phyloP scores from a whole-genome alignment of 176 grass and related monocot species.

The Alloteropsis semialata region DNA sequence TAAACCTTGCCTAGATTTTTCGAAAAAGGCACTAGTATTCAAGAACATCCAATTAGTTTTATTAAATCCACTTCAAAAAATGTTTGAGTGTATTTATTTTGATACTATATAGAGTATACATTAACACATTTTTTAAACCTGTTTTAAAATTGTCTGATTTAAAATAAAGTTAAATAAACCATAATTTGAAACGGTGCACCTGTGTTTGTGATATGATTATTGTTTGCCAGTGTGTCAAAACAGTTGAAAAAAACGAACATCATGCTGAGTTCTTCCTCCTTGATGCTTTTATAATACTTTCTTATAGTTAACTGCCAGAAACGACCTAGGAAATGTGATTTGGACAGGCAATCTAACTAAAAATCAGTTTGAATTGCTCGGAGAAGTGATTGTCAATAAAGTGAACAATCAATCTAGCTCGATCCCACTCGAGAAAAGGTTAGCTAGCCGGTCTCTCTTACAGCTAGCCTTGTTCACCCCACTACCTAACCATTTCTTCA shows the following conservation, averaged over 20 bases:
- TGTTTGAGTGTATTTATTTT: too few relatives aligned
- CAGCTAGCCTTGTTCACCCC: background rate
- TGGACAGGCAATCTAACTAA: background rate
- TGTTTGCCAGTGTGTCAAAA: background rate
- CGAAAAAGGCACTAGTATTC: too few relatives aligned
- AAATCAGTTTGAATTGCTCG: background rate
- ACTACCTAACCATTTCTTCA: background rate
- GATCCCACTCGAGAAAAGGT: background rate
- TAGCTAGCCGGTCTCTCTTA: background rate
- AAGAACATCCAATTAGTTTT: too few relatives aligned
- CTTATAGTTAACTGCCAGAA: background rate
- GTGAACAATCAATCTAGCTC: background rate
- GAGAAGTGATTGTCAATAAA: background rate
- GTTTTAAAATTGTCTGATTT: too few relatives aligned
- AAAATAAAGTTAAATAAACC: too few relatives aligned
- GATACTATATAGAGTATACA: too few relatives aligned
- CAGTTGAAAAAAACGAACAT: background rate
- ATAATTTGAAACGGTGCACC: too few relatives aligned
- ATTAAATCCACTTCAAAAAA: too few relatives aligned
- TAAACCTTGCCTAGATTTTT: too few relatives aligned
- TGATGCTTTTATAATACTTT: background rate
- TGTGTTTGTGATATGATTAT: background rate
- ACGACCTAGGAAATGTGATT: slow-evolving; percentile 19
- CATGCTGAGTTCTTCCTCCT: too few relatives aligned
- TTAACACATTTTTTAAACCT: too few relatives aligned